These are phyloP conservation scores for Euphorbia pulcherrima DNA, from an alignment of 345 rosid genomes.

Conservation along the genomic window DNA sequence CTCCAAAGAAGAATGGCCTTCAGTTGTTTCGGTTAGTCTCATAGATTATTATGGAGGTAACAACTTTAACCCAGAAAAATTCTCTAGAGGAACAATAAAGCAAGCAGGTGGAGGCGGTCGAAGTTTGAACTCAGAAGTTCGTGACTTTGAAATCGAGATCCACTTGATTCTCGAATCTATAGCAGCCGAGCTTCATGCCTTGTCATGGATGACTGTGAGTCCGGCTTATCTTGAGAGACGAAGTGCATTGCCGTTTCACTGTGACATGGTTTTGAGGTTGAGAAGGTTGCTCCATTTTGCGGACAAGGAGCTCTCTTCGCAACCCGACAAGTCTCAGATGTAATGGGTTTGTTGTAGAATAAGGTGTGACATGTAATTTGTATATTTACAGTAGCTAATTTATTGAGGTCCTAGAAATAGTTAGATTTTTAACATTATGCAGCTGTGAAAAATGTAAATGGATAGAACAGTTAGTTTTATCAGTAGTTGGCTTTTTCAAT, in stretches of 20 bases:
- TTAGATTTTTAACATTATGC: slow-evolving; percentile 21
- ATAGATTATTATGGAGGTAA: slow-evolving; percentile 79
- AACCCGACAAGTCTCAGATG: slow-evolving; percentile 35
- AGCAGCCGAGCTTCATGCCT: slow-evolving; percentile 93
- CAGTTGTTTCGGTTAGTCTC: slow-evolving; percentile 77
- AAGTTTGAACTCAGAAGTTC: slow-evolving; percentile 46
- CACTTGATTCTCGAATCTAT: slow-evolving; percentile 75
- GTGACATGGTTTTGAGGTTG: slow-evolving; percentile 92
- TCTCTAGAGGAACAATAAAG: slow-evolving; percentile 47
- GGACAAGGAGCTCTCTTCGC: slow-evolving; percentile 47
- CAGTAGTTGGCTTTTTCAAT: neutral
- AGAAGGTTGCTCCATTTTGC: slow-evolving; percentile 97
- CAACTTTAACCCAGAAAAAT: slow-evolving; percentile 47
- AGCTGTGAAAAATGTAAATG: slow-evolving; percentile 22
- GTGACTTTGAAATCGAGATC: slow-evolving; percentile 69
- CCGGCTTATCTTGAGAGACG: slow-evolving; percentile 83
- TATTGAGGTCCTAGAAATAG: slow-evolving; percentile 22
- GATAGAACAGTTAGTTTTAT: slow-evolving; percentile 16
- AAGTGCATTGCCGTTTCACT: slow-evolving; percentile 77
- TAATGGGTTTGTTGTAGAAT: slow-evolving; percentile 29
- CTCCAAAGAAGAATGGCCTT: slow-evolving; percentile 91
- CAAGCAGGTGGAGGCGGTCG: slow-evolving; percentile 62
- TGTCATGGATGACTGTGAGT: slow-evolving; percentile 97
- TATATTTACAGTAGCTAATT: slow-evolving; percentile 12
- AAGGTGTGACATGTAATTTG: slow-evolving; percentile 15